phyloP scores from a whole-genome alignment of 345 rosid genomes.

The Firmiana major region DNA sequence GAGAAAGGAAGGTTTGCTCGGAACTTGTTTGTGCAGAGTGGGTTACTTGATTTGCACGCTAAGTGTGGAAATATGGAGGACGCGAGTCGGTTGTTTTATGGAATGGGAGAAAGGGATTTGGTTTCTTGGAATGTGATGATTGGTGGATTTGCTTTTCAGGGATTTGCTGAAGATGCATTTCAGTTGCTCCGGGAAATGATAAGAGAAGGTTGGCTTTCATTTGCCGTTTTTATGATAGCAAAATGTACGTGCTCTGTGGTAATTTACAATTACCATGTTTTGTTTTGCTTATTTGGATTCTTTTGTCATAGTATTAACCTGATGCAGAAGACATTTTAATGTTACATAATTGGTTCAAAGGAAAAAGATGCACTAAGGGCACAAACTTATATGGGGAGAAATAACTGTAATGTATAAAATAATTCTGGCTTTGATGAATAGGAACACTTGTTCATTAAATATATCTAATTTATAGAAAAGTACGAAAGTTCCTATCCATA shows the following conservation, averaged over 20 bases:
- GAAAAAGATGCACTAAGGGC: not conserved
- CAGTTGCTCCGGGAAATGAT: conserved; percentile 48
- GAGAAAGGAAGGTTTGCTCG: conserved; percentile 44
- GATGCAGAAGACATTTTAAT: not conserved
- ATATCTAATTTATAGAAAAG: not conserved
- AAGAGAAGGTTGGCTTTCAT: conserved; percentile 43
- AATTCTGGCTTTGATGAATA: not conserved
- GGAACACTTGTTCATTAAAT: not conserved
- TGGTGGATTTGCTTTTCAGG: conserved; percentile 43
- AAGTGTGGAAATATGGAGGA: conserved; percentile 50
- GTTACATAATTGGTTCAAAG: not conserved
- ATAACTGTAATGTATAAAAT: not conserved
- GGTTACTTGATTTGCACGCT: conserved; percentile 58
- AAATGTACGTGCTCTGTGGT: not conserved
- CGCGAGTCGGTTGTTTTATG: conserved; percentile 44
- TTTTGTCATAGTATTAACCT: not conserved
- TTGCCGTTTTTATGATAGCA: not conserved
- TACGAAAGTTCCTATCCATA: not conserved
- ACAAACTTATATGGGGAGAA: not conserved
- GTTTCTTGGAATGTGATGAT: conserved; percentile 71
- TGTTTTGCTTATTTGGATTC: not conserved
- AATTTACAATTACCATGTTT: not conserved
- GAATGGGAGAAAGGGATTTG: conserved; percentile 38
- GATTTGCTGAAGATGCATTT: conserved; percentile 38
- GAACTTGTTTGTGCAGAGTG: conserved; percentile 49